phyloP scores from a whole-genome alignment of 176 grass and related monocot species.

The Oryza officinalis region DNA sequence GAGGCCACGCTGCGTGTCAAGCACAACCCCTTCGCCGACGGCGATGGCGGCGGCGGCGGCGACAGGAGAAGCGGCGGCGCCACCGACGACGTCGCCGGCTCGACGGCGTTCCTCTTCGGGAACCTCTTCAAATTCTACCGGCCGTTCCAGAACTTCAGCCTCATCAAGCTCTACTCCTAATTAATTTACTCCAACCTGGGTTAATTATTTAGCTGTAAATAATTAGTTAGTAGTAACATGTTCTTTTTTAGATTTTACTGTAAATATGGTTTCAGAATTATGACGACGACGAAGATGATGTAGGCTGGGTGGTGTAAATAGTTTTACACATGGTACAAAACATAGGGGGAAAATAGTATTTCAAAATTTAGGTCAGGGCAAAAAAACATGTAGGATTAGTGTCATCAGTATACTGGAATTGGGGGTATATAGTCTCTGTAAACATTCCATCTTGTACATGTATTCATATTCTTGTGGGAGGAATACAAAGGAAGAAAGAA shows the following conservation, averaged over 20 bases:
- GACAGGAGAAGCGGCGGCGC: background rate
- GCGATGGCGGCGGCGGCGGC: background rate
- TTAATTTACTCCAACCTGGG: background rate
- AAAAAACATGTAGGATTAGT: background rate
- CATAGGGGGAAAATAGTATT: background rate
- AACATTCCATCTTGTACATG: background rate
- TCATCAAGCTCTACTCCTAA: conserved; percentile 68
- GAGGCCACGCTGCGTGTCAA: conserved; percentile 61
- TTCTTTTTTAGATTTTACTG: background rate
- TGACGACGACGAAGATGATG: background rate
- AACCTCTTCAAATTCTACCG: conserved; percentile 75
- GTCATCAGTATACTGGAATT: background rate
- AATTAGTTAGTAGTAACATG: background rate
- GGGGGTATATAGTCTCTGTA: background rate
- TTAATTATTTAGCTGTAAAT: conserved; percentile 5
- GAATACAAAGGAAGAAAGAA: background rate
- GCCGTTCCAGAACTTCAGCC: conserved; percentile 57
- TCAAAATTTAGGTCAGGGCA: background rate
- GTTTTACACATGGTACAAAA: background rate
- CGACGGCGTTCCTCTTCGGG: conserved; percentile 65
- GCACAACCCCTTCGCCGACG: conserved; percentile 53
- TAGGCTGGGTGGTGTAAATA: background rate
- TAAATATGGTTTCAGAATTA: background rate
- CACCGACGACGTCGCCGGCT: conserved; percentile 21
- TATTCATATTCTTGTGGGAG: background rate